phyloP scores from a whole-genome alignment of 2,329 filamentous ascomycete genomes.

The Sarocladiaceae sp. region DNA sequence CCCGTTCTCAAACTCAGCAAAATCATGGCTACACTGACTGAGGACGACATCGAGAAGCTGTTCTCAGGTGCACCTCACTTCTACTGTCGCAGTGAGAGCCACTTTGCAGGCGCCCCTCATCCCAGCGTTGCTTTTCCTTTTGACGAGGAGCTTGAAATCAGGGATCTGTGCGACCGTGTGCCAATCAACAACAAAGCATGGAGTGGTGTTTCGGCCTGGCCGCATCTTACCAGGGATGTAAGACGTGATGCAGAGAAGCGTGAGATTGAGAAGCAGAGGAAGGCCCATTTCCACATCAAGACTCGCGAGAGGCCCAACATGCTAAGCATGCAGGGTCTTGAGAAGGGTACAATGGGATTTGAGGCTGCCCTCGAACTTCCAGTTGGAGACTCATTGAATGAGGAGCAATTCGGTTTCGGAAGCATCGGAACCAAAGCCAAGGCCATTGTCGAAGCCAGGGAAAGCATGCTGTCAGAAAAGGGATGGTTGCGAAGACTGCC shows the following conservation, averaged over 20 bases:
- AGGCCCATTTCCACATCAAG: conserved; percentile 54
- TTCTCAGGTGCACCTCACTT: conserved; percentile 76
- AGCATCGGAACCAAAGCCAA: conserved; percentile 50
- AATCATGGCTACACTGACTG: conserved; percentile 57
- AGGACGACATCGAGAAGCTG: conserved; percentile 61
- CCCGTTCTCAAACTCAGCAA: conserved; percentile 45
- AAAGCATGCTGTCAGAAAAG: conserved; percentile 48
- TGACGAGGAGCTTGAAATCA: conserved; percentile 57
- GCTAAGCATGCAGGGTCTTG: conserved; percentile 67
- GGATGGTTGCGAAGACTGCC: conserved; percentile 53
- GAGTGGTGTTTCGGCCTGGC: conserved; percentile 59
- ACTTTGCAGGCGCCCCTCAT: conserved; percentile 55
- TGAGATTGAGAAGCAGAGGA: conserved; percentile 38
- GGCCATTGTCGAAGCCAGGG: conserved; percentile 53
- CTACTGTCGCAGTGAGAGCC: conserved; percentile 56
- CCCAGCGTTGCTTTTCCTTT: conserved; percentile 65
- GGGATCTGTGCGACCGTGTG: conserved; percentile 61
- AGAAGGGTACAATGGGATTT: conserved; percentile 68
- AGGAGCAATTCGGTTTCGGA: conserved; percentile 58
- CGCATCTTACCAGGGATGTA: conserved; percentile 52
- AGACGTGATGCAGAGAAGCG: conserved; percentile 40
- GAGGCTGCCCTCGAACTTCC: conserved; percentile 63
- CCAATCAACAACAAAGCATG: conserved; percentile 61
- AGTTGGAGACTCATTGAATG: conserved; percentile 60
- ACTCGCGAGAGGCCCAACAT: conserved; percentile 64